These are phyloP conservation scores for Penicillium sp. DNA, from an alignment of 2,329 filamentous ascomycete species.

Conservation along the genomic window DNA sequence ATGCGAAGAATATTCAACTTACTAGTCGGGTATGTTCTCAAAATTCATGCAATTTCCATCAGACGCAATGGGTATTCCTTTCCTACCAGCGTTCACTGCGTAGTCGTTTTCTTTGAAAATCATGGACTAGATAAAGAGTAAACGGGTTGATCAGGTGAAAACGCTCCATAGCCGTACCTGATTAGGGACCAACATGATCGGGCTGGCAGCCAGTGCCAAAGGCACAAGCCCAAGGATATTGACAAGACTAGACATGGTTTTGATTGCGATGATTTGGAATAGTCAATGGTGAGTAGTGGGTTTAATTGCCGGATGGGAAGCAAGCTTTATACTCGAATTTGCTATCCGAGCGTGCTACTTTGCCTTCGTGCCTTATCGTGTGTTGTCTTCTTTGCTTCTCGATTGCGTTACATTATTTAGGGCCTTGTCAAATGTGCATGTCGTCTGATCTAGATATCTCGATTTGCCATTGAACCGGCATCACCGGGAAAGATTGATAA, in stretches of 20 bases:
- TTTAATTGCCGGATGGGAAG: not conserved
- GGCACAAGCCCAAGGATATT: not conserved
- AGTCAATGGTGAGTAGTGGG: not conserved
- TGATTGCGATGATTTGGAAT: not conserved
- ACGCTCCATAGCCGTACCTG: not conserved
- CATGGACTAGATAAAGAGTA: not conserved
- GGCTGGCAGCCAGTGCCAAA: not conserved
- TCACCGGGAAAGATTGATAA: not conserved
- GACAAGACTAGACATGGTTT: not conserved
- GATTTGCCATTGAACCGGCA: not conserved
- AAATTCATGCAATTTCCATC: conserved; percentile 1
- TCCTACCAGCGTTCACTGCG: not conserved
- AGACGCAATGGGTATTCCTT: not conserved
- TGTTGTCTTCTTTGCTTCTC: not conserved
- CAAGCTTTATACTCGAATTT: not conserved
- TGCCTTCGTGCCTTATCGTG: not conserved
- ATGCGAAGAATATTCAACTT: not conserved
- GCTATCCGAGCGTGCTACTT: not conserved
- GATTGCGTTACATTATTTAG: not conserved
- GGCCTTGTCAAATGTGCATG: not conserved
- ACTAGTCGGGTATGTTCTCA: conserved; percentile 1
- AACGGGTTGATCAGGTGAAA: not conserved
- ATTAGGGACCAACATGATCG: not conserved
- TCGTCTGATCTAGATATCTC: not conserved
- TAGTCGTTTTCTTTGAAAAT: conserved; percentile 3